A percentile compares a stretch with the other conserved stretches of the same genome.
These are phyloP conservation scores for Trichophyton mentagrophytes DNA, from an alignment of 2,329 filamentous ascomycete genomes.

Conservation along the genomic window DNA sequence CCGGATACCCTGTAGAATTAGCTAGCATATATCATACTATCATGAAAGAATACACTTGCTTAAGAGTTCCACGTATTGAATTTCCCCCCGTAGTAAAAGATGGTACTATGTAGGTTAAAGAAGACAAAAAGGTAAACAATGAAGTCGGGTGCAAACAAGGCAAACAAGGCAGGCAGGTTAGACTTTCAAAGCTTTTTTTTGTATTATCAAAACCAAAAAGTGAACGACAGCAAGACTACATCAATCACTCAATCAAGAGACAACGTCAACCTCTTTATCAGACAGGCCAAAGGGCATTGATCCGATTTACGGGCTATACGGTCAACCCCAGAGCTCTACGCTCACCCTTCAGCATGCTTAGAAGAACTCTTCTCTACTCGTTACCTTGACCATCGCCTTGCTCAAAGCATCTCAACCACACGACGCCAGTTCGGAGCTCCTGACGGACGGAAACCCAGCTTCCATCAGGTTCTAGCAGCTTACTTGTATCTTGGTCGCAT, in stretches of 20 bases:
- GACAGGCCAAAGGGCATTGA: not conserved
- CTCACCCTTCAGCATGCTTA: not conserved
- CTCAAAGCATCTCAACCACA: not conserved
- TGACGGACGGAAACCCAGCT: not conserved
- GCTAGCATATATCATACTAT: not conserved
- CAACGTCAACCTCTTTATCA: not conserved
- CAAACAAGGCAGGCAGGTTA: not conserved
- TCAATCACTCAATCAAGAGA: not conserved
- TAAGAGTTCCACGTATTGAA: too few relatives aligned
- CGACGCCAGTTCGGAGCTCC: not conserved
- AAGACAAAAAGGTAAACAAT: too few relatives aligned
- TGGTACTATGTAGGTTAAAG: too few relatives aligned
- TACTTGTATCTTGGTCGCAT: not conserved
- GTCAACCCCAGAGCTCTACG: not conserved
- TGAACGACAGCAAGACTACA: not conserved
- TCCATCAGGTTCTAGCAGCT: not conserved
- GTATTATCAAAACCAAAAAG: not conserved
- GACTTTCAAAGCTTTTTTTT: not conserved
- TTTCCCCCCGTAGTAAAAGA: too few relatives aligned
- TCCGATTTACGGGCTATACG: not conserved
- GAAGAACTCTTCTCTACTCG: not conserved
- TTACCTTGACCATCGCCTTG: not conserved
- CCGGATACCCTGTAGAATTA: not conserved
- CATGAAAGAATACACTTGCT: not conserved
- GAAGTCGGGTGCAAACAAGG: not conserved